Percentiles rank a stretch among this genome's conserved stretches.
Conservation (phyloP, 306 rosid genomes). For the Senna tora region DNA sequence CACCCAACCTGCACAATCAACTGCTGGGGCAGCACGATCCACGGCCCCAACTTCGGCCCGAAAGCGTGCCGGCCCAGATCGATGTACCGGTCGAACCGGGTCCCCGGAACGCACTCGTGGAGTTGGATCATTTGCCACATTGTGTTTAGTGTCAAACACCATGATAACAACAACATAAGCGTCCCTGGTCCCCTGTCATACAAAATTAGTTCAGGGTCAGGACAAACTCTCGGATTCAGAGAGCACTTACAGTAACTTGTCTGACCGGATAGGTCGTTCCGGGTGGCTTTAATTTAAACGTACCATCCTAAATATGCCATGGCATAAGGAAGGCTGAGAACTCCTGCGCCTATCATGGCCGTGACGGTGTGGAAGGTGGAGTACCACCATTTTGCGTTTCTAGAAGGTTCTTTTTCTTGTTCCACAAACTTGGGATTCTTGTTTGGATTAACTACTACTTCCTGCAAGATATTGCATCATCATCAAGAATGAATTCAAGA, state of each 20-base stretch:
- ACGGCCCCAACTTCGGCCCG: constrained; percentile 82
- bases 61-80: constrained; percentile 91
- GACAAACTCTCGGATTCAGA: too few relatives aligned
- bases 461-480: constrained; percentile 37
- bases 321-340: constrained; percentile 89
- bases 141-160: constrained; percentile 87
- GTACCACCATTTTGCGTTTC: constrained; percentile 95
- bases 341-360: constrained; percentile 97
- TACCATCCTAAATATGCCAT: constrained; percentile 98
- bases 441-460: constrained; percentile 51
- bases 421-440: constrained; percentile 54
- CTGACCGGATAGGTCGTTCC: too few relatives aligned
- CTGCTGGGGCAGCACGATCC: constrained; percentile 93
- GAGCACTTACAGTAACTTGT: too few relatives aligned
- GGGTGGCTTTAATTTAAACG: too few relatives aligned
- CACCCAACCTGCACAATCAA: constrained; percentile 93
- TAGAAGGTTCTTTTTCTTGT: constrained; percentile 55
- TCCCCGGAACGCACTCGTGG: constrained; percentile 91
- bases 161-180: constrained; percentile 58
- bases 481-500: too few relatives aligned
- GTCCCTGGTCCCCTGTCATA: constrained; percentile 84
- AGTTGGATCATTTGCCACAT: constrained; percentile 98
- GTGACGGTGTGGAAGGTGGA: constrained; percentile 91
- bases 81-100: constrained; percentile 76
- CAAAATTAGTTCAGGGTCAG: too few relatives aligned